Conservation (phyloP, 2,329 filamentous ascomycete species). For the Podosphaera xanthii region DNA sequence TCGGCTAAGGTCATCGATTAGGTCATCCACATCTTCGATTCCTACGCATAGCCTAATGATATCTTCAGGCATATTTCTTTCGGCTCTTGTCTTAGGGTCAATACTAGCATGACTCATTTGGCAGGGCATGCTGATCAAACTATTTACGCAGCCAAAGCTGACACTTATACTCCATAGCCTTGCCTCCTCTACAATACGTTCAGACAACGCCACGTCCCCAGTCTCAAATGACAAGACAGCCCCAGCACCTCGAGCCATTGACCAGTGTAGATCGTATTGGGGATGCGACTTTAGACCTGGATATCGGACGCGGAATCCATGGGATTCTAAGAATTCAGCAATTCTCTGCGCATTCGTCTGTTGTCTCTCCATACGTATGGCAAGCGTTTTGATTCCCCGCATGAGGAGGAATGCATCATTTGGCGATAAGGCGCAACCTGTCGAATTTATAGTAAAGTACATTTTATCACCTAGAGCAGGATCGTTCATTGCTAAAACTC, state of each 20-base stretch:
- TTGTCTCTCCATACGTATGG: slow-evolving; percentile 97
- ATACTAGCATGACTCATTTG: slow-evolving; percentile 99
- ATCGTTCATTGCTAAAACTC: slow-evolving; percentile 83
- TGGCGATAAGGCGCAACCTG: slow-evolving; percentile 78
- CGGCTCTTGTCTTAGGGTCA: slow-evolving; percentile 74
- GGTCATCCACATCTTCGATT: slow-evolving; percentile 77
- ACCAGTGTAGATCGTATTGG: slow-evolving; percentile 90
- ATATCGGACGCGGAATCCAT: slow-evolving; percentile 87
- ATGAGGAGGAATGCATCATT: slow-evolving; percentile 94
- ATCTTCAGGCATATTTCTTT: slow-evolving; percentile 86
- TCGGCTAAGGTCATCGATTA: slow-evolving; percentile 78
- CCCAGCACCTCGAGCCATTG: slow-evolving; percentile 80
- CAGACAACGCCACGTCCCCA: slow-evolving; percentile 58
- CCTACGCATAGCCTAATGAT: slow-evolving; percentile 89
- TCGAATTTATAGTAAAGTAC: slow-evolving; percentile 93
- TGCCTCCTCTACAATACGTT: slow-evolving; percentile 84
- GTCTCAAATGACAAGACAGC: slow-evolving; percentile 94
- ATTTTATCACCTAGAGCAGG: slow-evolving; percentile 61
- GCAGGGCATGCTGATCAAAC: slow-evolving; percentile 96
- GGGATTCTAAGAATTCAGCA: slow-evolving; percentile 72
- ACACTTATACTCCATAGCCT: slow-evolving; percentile 88
- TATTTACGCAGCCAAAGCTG: slow-evolving; percentile 95
- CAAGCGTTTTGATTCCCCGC: slow-evolving; percentile 85
- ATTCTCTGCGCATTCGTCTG: slow-evolving; percentile 80
- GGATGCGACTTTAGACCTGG: slow-evolving; percentile 86